Evolutionary conservation across 495 filamentous ascomycete genomes (phyloP), one percentile per base, ranked within the genome.

Genomic region (Symbiotaphrina buchneri): DNA sequence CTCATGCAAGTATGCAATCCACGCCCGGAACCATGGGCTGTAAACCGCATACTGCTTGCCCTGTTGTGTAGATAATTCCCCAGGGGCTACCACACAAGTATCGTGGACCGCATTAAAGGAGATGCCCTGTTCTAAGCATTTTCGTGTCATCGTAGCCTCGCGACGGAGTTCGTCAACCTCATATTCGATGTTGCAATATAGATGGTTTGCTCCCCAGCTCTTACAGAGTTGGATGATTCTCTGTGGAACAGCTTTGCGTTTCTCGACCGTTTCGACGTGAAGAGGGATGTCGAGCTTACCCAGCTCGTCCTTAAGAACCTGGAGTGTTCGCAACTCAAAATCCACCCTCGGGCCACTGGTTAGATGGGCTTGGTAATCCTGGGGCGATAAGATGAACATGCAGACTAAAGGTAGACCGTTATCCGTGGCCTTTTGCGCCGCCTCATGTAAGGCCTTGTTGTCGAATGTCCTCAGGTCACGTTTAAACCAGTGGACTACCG

Each of bases 401-500:
- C 61, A 63, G 32, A 92, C 68, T 31, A 92, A 51, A 5, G 75
- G 74, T 2, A 80, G 56, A 0, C 61, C 57, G 10, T 68, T 51
- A 18, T 66, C 61, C 31, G 58, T 65, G 0, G 79, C 77, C 32
- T 66, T 66, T 38, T 71, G 54, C 25, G 60, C 70, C 2, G 83
- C 84, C 36, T 65, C 46, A 39, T 62, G 56, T 27, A 93, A 46
- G 0, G 68, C 69, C 11, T 70, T 71, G 41, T 93, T 93, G 42
- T 93, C 84, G 4, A 51, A 41, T 1, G 63, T 56, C 4, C 84
- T 59, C 28, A 93, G 49, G 47, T 92, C 83, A 34, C 66, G 68
- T 47, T 90, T 87, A 53, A 84, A 91, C 84, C 84, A 91, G 52
- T 91, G 78, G 4, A 93, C 66, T 0, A 93, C 79, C 0, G 72